Evolutionary conservation across 2,329 filamentous ascomycete species (phyloP).

Genomic region (Ilyonectria destructans): DNA sequence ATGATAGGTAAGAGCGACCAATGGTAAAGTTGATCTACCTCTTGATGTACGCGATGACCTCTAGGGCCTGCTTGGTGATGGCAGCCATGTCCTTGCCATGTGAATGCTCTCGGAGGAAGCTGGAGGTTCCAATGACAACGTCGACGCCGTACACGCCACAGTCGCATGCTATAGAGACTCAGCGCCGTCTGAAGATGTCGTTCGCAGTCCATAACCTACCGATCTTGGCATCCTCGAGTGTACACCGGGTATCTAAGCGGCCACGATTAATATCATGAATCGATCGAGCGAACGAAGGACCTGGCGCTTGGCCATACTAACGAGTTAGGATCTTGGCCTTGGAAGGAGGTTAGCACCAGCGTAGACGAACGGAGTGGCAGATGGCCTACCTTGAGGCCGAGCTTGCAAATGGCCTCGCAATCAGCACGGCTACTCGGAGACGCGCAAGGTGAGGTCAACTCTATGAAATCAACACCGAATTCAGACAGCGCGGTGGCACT

Average conservation of each 20-base stretch:
- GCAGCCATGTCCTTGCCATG: conserved; percentile 93
- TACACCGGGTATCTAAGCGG: conserved; percentile 41
- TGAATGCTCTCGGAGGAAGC: conserved; percentile 85
- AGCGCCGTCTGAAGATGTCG: conserved; percentile 1
- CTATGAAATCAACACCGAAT: conserved; percentile 71
- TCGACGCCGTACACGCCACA: conserved; percentile 83
- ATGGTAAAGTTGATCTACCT: conserved; percentile 68
- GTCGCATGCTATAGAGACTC: conserved; percentile 66
- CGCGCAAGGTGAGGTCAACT: conserved; percentile 88
- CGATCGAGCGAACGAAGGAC: not conserved
- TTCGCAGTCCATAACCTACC: not conserved
- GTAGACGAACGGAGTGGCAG: not conserved
- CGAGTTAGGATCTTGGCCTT: conserved; percentile 54
- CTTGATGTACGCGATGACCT: conserved; percentile 90
- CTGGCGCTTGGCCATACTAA: conserved; percentile 23
- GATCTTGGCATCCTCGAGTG: conserved; percentile 68
- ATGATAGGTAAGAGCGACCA: conserved; percentile 49
- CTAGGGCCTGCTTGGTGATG: conserved; percentile 81
- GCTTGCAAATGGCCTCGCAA: conserved; percentile 94
- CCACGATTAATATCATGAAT: conserved; percentile 7
- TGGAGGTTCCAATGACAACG: conserved; percentile 86
- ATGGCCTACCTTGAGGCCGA: conserved; percentile 83
- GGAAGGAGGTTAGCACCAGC: not conserved
- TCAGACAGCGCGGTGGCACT: conserved; percentile 53
- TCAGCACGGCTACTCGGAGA: conserved; percentile 79